phyloP scores from a whole-genome alignment of 805 yeast species.

The Clavispora carvajalis region DNA sequence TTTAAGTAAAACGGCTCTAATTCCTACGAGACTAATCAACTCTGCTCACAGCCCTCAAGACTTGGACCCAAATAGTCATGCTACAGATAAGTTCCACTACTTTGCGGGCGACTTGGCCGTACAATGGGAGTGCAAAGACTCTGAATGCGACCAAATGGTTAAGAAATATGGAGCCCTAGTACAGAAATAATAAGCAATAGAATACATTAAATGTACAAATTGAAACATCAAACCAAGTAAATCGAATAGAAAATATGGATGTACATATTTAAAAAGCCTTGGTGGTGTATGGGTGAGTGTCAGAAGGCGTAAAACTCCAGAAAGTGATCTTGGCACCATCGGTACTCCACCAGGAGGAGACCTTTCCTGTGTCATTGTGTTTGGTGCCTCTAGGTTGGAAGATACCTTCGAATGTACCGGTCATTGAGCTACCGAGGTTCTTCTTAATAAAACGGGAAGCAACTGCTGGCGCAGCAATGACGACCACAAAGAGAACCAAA shows the following conservation, averaged over 20 bases:
- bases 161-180: neutral
- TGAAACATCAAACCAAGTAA: slow-evolving; percentile 3
- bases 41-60: slow-evolving; percentile 19
- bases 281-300: slow-evolving; percentile 52
- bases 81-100: slow-evolving; percentile 45
- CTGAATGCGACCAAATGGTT: slow-evolving; percentile 49
- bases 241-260: neutral
- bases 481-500: slow-evolving; percentile 61
- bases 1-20: slow-evolving; percentile 65
- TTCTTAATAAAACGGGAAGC: slow-evolving; percentile 56
- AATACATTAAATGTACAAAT: slow-evolving; percentile 10
- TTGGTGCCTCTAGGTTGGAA: slow-evolving; percentile 83
- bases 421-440: slow-evolving; percentile 25
- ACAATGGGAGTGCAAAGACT: slow-evolving; percentile 51
- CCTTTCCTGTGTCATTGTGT: slow-evolving; percentile 78
- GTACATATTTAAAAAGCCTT: slow-evolving; percentile 31
- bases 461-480: slow-evolving; percentile 89
- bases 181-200: slow-evolving; percentile 1
- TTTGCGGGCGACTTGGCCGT: slow-evolving; percentile 64
- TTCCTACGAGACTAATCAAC: slow-evolving; percentile 46
- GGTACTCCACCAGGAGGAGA: slow-evolving; percentile 17
- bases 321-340: slow-evolving; percentile 31
- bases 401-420: slow-evolving; percentile 54
- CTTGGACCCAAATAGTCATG: slow-evolving; percentile 12
- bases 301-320: slow-evolving; percentile 50